phyloP scores from a whole-genome alignment of 2,329 filamentous ascomycete genomes.

The Aspergillus floridensis region DNA sequence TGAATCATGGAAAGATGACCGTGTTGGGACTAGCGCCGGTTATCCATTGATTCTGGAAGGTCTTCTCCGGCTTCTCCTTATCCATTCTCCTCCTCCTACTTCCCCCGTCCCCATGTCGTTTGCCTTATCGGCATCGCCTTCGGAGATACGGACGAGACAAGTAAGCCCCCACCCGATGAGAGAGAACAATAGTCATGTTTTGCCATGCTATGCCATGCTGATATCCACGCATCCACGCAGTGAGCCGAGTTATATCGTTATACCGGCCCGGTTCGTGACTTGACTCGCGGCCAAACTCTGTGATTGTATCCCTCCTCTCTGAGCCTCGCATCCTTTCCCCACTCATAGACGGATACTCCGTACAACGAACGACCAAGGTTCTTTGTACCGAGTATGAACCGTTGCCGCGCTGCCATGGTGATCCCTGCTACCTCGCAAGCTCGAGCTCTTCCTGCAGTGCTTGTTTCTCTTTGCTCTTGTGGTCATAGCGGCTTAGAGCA shows the following conservation, averaged over 20 bases:
- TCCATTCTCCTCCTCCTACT: neutral
- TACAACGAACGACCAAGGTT: neutral
- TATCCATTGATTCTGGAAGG: neutral
- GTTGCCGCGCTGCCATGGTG: neutral
- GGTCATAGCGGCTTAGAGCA: neutral
- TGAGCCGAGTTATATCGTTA: neutral
- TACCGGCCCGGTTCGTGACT: neutral
- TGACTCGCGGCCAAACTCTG: neutral
- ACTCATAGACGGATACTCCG: neutral
- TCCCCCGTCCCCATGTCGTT: neutral
- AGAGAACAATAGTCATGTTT: too few relatives aligned
- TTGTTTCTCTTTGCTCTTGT: constrained; percentile 1
- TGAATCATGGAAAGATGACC: neutral
- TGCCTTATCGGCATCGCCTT: neutral
- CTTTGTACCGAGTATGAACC: neutral
- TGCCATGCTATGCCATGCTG: neutral
- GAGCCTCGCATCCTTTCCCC: neutral
- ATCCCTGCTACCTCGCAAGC: neutral
- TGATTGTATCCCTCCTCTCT: neutral
- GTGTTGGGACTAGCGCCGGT: neutral
- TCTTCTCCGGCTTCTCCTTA: neutral
- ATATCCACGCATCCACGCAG: neutral
- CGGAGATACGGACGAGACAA: neutral
- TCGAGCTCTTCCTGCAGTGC: neutral
- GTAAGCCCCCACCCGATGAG: neutral